Percentiles rank a stretch among this genome's conserved stretches.
These are phyloP conservation scores for Gossypium gossypioides DNA, from an alignment of 441 rosid genomes.

Conservation along the genomic window DNA sequence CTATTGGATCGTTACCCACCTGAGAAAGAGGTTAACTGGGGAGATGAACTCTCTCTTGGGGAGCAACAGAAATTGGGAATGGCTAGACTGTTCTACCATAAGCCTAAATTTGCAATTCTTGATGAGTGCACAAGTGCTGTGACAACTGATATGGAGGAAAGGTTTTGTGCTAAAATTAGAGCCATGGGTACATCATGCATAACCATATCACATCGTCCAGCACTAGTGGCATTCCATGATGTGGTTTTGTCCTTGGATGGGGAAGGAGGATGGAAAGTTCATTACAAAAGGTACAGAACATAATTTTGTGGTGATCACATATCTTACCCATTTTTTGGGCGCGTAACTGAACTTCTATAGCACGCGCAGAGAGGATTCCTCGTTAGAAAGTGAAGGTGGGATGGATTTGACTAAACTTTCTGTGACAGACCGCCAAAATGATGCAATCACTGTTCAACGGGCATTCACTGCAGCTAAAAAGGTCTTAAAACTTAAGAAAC, in stretches of 20 bases:
- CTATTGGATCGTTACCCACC: conserved; percentile 87
- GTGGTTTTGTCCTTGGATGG: conserved; percentile 94
- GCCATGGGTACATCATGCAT: conserved; percentile 99
- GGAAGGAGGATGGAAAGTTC: conserved; percentile 94
- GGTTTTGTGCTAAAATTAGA: conserved; percentile 89
- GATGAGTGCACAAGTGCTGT: conserved; percentile 99
- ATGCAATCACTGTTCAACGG: conserved; percentile 84
- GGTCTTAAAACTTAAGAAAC: conserved; percentile 30
- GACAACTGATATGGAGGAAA: conserved; percentile 98
- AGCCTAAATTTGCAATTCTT: conserved; percentile 99
- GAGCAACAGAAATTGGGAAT: conserved; percentile 99
- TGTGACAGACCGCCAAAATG: conserved; percentile 65
- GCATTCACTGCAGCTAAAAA: conserved; percentile 64
- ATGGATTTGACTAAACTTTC: conserved; percentile 29
- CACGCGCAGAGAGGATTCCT: conserved; percentile 58
- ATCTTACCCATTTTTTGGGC: not conserved
- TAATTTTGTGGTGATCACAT: conserved; percentile 10
- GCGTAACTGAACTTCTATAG: conserved; percentile 15
- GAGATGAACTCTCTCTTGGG: conserved; percentile 93
- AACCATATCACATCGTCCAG: conserved; percentile 98
- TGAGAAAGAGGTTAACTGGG: conserved; percentile 91
- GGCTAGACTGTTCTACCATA: conserved; percentile 98
- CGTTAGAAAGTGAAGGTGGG: conserved; percentile 34
- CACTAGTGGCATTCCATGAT: conserved; percentile 95
- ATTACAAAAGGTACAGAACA: conserved; percentile 57